A percentile compares a stretch with the other conserved stretches of the same genome.
phyloP scores from a whole-genome alignment of 495 filamentous ascomycete genomes.

The Venustampulla echinocandica region DNA sequence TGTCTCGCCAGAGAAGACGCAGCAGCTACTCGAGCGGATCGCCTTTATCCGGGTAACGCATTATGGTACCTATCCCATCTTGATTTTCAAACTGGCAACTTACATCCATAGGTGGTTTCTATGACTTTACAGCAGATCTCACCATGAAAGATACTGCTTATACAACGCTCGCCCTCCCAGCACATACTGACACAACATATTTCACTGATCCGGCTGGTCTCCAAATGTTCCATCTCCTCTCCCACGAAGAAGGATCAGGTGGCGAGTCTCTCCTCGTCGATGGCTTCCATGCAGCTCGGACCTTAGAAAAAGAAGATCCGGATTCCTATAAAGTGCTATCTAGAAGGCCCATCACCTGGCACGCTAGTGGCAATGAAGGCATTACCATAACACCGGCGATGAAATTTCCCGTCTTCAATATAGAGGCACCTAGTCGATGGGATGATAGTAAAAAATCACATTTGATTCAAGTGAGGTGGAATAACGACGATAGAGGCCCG shows the following conservation, averaged over 20 bases:
- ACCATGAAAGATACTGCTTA: conserved; percentile 90
- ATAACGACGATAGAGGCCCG: conserved; percentile 74
- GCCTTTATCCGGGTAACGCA: conserved; percentile 78
- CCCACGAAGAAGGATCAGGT: conserved; percentile 57
- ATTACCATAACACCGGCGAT: conserved; percentile 62
- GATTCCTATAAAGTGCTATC: conserved; percentile 44
- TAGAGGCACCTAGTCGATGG: conserved; percentile 23
- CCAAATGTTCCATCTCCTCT: conserved; percentile 83
- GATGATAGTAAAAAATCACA: conserved; percentile 1
- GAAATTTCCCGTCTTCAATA: conserved; percentile 58
- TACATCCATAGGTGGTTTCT: conserved; percentile 61
- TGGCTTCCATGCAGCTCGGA: conserved; percentile 61
- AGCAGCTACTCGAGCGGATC: conserved; percentile 66
- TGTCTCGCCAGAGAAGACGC: conserved; percentile 54
- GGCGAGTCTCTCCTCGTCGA: conserved; percentile 75
- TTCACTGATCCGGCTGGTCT: conserved; percentile 85
- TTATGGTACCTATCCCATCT: conserved; percentile 46
- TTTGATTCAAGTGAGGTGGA: conserved; percentile 75
- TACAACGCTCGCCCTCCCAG: conserved; percentile 63
- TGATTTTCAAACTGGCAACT: not conserved
- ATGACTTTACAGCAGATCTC: conserved; percentile 86
- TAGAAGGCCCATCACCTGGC: conserved; percentile 49
- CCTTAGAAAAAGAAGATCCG: conserved; percentile 40
- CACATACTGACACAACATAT: conserved; percentile 91
- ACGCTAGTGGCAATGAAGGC: conserved; percentile 79